Evolutionary conservation across 1,139 yeast genomes (phyloP), one percentile per base, ranked within the genome.

Genomic region (Saccharomyces hybrid): DNA sequence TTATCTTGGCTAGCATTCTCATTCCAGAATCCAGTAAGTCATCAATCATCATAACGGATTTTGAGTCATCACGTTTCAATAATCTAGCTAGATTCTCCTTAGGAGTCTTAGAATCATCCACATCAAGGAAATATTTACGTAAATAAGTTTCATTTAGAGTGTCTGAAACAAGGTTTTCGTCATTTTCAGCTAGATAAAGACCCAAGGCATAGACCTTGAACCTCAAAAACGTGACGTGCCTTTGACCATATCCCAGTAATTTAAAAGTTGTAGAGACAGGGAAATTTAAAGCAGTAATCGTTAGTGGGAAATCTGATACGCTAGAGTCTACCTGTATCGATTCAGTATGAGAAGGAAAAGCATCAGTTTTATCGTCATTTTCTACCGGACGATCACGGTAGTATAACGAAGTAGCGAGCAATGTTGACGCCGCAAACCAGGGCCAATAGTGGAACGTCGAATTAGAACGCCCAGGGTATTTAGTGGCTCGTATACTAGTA

Each of bases 121-220:
- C 59, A 47, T 71, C 75, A 50, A 66, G 67, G 58, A 68, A 70
- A 23, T 69, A 61, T 5, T 58, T 55, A 1, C 76, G 70, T 13
- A 75, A 61, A 55, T 63, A 76, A 8, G 65, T 71, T 0, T 81
- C 72, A 60, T 72, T 71, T 46, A 83, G 65, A 1, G 84, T 73
- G n/a, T 71, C 59, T 20, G 76, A 72, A 6, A 82, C 78, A 56
- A 76, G 69, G 2, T 69, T 60, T 5, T 76, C 61, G 64, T 89
- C 96, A 0, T 77, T 76, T 5, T 76, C 70, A 5, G 88, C 84
- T 50, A 88, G 75, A 67, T 91, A 91, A 14, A 91, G 72, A 0
- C 96, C 98, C 46, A 88, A 74, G 0, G 89, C 96, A 66, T 91
- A 91, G 3, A 93, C 96, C 63, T 84, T 88, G 73, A 91, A 83